A percentile compares a stretch with the other conserved stretches of the same genome.
These are phyloP conservation scores for Leccinum uliginosum DNA, from an alignment of 768 basidiomycete species.

Conservation along the genomic window DNA sequence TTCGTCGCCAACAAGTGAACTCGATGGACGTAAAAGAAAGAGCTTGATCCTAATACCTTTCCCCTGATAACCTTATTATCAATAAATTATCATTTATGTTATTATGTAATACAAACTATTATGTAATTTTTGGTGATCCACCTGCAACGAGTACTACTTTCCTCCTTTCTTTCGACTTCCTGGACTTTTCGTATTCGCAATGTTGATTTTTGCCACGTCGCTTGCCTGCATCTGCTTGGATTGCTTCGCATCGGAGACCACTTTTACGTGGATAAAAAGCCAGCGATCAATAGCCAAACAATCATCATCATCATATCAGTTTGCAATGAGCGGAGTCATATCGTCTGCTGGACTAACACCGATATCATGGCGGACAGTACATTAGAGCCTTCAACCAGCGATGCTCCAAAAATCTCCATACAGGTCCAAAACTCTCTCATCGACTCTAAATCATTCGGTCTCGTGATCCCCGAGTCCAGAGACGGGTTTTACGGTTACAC, in stretches of 20 bases:
- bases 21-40: conserved; percentile 34
- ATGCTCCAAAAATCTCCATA: neutral
- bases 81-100: conserved; percentile 6
- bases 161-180: neutral
- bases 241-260: too few relatives aligned
- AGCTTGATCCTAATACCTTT: conserved; percentile 14
- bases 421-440: neutral
- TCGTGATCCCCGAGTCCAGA: conserved; percentile 45
- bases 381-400: neutral
- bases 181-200: neutral
- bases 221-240: neutral
- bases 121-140: neutral
- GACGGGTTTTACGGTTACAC: conserved; percentile 79
- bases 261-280: neutral
- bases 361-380: conserved; percentile 16
- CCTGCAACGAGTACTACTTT: too few relatives aligned
- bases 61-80: conserved; percentile 22
- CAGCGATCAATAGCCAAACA: conserved; percentile 10
- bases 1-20: conserved; percentile 20
- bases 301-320: conserved; percentile 4
- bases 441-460: conserved; percentile 24
- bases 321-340: conserved; percentile 1
- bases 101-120: conserved; percentile 1
- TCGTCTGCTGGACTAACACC: neutral
- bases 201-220: neutral